Conservation (phyloP, 352 stramenopile species). For the Pythium rishiriense region DNA sequence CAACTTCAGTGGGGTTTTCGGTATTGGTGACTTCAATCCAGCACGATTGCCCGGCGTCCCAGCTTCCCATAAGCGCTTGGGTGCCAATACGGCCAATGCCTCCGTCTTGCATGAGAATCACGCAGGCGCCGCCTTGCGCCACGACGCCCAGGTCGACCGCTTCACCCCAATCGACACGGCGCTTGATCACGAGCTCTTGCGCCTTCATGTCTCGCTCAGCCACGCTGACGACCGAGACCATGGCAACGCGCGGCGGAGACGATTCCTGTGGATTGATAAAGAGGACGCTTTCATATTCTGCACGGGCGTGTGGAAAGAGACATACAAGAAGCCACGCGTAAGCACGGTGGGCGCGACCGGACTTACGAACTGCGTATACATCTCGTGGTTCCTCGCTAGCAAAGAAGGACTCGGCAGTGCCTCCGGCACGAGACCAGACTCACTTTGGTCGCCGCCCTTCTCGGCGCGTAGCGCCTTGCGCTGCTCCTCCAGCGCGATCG, state of each 20-base stretch:
- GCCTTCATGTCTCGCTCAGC: conserved; percentile 60
- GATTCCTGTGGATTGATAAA: conserved; percentile 72
- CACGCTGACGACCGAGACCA: conserved; percentile 74
- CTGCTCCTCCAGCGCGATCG: conserved; percentile 81
- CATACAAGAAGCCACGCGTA: conserved; percentile 26
- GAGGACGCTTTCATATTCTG: conserved; percentile 79
- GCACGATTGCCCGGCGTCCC: conserved; percentile 69
- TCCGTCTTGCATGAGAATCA: conserved; percentile 77
- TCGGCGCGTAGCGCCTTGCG: conserved; percentile 65
- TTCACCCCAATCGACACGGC: conserved; percentile 68
- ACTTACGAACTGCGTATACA: conserved; percentile 85
- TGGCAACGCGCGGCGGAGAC: conserved; percentile 63
- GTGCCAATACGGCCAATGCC: conserved; percentile 75
- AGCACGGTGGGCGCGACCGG: conserved; percentile 8
- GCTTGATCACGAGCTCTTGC: conserved; percentile 69
- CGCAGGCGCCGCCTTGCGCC: conserved; percentile 69
- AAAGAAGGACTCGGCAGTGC: conserved; percentile 67
- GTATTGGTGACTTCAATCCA: conserved; percentile 80
- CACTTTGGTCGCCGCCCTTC: conserved; percentile 48
- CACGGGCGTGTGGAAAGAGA: conserved; percentile 18
- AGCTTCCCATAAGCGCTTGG: conserved; percentile 83
- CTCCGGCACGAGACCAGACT: conserved; percentile 41
- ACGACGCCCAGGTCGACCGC: conserved; percentile 76
- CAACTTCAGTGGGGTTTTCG: conserved; percentile 66
- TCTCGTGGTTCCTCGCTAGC: conserved; percentile 72